Evolutionary conservation across 345 rosid genomes (phyloP).

Genomic region (Durio zibethinus): DNA sequence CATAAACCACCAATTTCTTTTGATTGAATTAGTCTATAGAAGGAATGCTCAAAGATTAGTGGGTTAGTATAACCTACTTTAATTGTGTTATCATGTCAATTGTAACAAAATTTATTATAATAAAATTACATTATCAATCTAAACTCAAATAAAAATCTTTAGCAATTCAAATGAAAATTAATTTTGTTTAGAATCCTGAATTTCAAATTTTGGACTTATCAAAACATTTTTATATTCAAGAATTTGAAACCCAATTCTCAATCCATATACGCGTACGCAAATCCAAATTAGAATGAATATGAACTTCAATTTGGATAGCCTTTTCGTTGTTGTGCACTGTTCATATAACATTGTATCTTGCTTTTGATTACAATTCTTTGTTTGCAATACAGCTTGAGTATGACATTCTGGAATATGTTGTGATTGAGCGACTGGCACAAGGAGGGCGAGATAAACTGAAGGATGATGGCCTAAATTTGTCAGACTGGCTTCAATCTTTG

Average conservation of each 20-base stretch:
- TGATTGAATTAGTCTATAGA: background rate
- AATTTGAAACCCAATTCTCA: background rate
- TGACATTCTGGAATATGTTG: conserved; percentile 96
- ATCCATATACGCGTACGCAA: background rate
- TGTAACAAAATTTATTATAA: background rate
- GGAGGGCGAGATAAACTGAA: conserved; percentile 95
- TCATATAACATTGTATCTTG: conserved; percentile 3
- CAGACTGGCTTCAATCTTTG: conserved; percentile 98
- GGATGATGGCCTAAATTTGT: conserved; percentile 96
- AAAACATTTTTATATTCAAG: background rate
- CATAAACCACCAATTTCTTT: background rate
- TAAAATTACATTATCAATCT: background rate
- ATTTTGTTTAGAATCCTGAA: background rate
- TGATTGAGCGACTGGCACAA: conserved; percentile 92
- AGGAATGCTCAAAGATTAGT: background rate
- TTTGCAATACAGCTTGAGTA: conserved; percentile 77
- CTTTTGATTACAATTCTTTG: conserved; percentile 16
- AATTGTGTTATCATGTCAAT: background rate
- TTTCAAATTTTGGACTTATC: background rate
- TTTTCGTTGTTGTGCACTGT: background rate
- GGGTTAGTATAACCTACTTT: background rate
- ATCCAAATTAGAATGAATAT: background rate
- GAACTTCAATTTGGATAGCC: background rate
- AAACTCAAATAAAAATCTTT: background rate
- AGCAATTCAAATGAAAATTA: background rate